phyloP scores from a whole-genome alignment of 1,284 basidiomycete genomes.

The Pascua guehoae region DNA sequence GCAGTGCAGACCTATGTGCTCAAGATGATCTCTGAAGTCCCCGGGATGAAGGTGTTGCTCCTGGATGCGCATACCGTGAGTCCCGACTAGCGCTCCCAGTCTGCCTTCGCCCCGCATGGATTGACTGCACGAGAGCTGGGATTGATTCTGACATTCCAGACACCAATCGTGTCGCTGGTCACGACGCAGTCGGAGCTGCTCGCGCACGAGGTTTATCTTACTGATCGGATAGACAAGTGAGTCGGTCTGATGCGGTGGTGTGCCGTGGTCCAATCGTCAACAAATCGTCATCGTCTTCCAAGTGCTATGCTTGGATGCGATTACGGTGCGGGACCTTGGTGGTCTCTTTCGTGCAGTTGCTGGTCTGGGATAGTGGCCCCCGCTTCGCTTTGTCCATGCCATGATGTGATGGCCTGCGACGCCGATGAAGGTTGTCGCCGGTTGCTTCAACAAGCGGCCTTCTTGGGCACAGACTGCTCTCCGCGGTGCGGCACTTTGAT shows the following conservation, averaged over 20 bases:
- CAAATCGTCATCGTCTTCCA: too few relatives aligned
- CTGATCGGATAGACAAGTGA: conserved; percentile 89
- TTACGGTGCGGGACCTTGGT: too few relatives aligned
- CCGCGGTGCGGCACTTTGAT: too few relatives aligned
- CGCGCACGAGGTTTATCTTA: conserved; percentile 96
- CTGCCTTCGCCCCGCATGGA: background rate
- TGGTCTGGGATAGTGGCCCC: too few relatives aligned
- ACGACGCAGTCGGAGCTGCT: conserved; percentile 91
- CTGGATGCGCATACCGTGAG: conserved; percentile 91
- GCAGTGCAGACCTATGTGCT: conserved; percentile 91
- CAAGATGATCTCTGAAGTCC: conserved; percentile 80
- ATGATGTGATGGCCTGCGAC: too few relatives aligned
- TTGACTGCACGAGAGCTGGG: conserved; percentile 1
- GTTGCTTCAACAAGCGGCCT: too few relatives aligned
- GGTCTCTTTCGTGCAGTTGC: too few relatives aligned
- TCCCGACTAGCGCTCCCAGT: background rate
- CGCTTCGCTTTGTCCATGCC: too few relatives aligned
- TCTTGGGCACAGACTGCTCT: too few relatives aligned
- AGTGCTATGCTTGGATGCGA: too few relatives aligned
- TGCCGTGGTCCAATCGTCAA: too few relatives aligned
- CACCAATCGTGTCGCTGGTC: conserved; percentile 93
- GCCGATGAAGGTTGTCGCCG: too few relatives aligned
- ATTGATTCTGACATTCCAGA: conserved; percentile 54
- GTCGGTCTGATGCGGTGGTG: conserved; percentile 8
- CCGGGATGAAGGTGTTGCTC: conserved; percentile 95